Percentiles rank a stretch among this genome's conserved stretches.
phyloP scores from a whole-genome alignment of 495 filamentous ascomycete species.

The Aspergillus bridgeri region DNA sequence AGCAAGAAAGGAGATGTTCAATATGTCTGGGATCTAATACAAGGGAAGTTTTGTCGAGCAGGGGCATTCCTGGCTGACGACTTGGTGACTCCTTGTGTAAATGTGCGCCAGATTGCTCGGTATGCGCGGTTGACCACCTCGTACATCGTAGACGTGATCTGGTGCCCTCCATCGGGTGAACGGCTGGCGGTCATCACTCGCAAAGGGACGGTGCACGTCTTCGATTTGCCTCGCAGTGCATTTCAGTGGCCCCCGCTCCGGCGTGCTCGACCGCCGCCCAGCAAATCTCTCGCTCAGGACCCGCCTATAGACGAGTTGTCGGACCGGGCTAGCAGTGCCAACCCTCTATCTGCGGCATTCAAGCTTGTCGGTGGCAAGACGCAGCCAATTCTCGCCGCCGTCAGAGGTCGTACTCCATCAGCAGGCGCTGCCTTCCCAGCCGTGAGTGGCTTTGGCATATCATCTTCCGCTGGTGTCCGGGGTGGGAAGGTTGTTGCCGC shows the following conservation, averaged over 20 bases:
- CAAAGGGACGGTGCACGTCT: slow-evolving; percentile 88
- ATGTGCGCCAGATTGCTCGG: slow-evolving; percentile 77
- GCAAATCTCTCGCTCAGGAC: slow-evolving; percentile 28
- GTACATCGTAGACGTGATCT: slow-evolving; percentile 83
- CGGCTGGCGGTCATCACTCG: slow-evolving; percentile 82
- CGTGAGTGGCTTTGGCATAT: slow-evolving; percentile 47
- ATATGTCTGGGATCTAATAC: slow-evolving; percentile 90
- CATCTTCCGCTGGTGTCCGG: slow-evolving; percentile 64
- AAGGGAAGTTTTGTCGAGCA: slow-evolving; percentile 44
- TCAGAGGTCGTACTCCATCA: slow-evolving; percentile 48
- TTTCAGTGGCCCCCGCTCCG: slow-evolving; percentile 88
- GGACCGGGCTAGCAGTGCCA: slow-evolving; percentile 53
- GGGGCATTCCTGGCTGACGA: slow-evolving; percentile 41
- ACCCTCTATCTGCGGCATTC: slow-evolving; percentile 62
- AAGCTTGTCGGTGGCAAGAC: slow-evolving; percentile 54
- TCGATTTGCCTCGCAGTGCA: slow-evolving; percentile 77
- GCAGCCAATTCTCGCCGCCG: slow-evolving; percentile 56
- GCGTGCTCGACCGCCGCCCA: slow-evolving; percentile 48
- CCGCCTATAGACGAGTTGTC: slow-evolving; percentile 38
- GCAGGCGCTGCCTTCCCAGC: slow-evolving; percentile 47
- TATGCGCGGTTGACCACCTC: slow-evolving; percentile 90
- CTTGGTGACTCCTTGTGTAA: slow-evolving; percentile 26
- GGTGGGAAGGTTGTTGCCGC: slow-evolving; percentile 78
- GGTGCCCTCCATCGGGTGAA: slow-evolving; percentile 78
- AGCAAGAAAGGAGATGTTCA: slow-evolving; percentile 90